Base-by-base conservation (phyloP, 495 filamentous ascomycete species). In the Pyronema domesticum region DNA sequence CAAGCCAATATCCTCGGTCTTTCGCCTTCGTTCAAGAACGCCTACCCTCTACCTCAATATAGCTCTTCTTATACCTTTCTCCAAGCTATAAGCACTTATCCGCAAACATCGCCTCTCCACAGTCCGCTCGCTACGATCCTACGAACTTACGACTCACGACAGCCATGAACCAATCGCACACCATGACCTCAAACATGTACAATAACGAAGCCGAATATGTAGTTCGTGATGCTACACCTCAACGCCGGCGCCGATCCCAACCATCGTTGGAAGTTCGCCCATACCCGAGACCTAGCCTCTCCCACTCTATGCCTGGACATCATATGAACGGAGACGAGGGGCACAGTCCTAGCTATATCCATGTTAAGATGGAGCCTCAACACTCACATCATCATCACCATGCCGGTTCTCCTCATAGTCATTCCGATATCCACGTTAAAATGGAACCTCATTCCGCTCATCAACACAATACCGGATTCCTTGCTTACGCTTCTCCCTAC, bases 1-100 rank as follows among this genome's bases (percentile, higher is more conserved):
- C 45, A 47, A 19, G 45, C 67, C 6, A 68, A 58, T 34, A 68
- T 55, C 49, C 67, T 65, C 51, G 66, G 48, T 3, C 60, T 58
- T 8, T 56, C 58, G 5, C 30, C 49, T 7, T 13, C 13, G 7
- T 46, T 40, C 14, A 6, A 23, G 13, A 47, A 52, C 40, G 40
- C 55, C 7, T 14, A 14, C 40, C 53, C 36, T 54, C 59, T 58
- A 46, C 35, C 49, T 57, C 49, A 67, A 65, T 23, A 1, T 19
- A 15, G 17, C 1, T 23, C 10, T 3, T 10, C 18, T 15, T 47
- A 19, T 14, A 47, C 3, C 45, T n/a, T 23, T 47, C 18, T 3
- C 10, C 23, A 30, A 30, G 23, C 23, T 30, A 30, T 30, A 30
- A 30, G 5, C 23, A 30, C 23, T 5, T 30, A 1, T 30, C 23